Evolutionary conservation across 1,284 basidiomycete genomes (phyloP).

Genomic region (Cryptococcus jaspeensis): DNA sequence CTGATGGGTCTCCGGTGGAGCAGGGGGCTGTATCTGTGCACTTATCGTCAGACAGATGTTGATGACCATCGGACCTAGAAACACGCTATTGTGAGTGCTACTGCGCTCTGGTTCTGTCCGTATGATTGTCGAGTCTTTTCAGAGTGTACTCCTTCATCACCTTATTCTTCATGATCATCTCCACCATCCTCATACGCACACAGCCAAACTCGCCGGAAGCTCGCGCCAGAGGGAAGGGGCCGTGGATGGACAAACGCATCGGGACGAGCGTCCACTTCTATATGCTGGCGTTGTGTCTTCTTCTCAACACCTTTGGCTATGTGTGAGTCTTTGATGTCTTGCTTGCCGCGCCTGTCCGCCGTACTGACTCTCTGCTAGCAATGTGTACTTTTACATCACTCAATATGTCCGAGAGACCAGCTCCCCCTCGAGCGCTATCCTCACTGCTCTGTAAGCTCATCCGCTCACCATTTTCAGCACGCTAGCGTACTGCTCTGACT

Average conservation of each 20-base stretch:
- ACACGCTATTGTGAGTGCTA: slow-evolving; percentile 37
- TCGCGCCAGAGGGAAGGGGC: slow-evolving; percentile 16
- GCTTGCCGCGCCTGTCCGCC: no score
- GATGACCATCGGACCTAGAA: slow-evolving; percentile 21
- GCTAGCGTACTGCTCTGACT: not conserved
- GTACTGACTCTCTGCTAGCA: not conserved
- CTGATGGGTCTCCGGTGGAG: no score
- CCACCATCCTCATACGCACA: slow-evolving; percentile 30
- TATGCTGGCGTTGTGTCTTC: no score
- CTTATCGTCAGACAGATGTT: slow-evolving; percentile 29
- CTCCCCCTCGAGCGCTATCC: not conserved
- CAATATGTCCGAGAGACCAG: not conserved
- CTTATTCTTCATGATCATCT: slow-evolving; percentile 17
- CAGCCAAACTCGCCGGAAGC: slow-evolving; percentile 39
- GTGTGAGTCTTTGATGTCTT: no score
- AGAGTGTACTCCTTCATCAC: slow-evolving; percentile 41
- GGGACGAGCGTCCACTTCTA: no score
- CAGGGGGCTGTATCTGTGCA: slow-evolving; percentile 24
- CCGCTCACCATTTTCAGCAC: no score
- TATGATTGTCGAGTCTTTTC: no score
- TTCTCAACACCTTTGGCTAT: no score
- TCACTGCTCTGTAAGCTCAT: not conserved
- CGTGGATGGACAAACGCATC: slow-evolving; percentile 28
- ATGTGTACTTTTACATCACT: not conserved
- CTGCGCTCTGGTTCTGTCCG: no score